Conservation (phyloP, 345 rosid genomes). For the Sisymbrium altissimum region DNA sequence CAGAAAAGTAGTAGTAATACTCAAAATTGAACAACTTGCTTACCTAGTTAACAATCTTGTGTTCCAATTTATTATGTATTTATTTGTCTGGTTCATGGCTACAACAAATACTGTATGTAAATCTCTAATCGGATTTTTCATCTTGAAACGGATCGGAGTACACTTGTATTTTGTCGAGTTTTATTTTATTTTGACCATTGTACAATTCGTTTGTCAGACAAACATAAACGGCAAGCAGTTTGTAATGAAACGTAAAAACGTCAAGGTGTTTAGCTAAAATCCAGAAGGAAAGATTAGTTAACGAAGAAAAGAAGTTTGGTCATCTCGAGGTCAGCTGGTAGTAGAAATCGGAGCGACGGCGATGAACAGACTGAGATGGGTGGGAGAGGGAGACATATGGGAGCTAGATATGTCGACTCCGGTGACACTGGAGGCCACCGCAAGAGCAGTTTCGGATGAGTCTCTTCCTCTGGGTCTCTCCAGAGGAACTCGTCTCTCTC, state of each 20-base stretch:
- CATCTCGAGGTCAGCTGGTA: constrained; percentile 24
- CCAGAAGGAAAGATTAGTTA: neutral
- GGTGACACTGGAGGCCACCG: constrained; percentile 61
- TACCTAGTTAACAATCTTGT: neutral
- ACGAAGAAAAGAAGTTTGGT: constrained; percentile 2
- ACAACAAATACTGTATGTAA: neutral
- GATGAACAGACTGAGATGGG: constrained; percentile 85
- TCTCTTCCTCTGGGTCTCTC: constrained; percentile 66
- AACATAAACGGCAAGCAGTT: neutral
- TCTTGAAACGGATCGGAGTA: neutral
- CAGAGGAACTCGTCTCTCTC: constrained; percentile 64
- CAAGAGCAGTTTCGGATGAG: constrained; percentile 65
- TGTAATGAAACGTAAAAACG: neutral
- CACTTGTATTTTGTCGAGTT: neutral
- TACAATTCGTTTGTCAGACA: neutral
- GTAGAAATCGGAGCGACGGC: constrained; percentile 17
- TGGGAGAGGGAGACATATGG: constrained; percentile 80
- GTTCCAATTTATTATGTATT: neutral
- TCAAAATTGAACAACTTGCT: neutral
- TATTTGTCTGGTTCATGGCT: neutral
- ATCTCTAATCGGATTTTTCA: neutral
- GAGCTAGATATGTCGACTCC: constrained; percentile 83
- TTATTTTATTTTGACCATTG: neutral
- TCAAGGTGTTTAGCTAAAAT: neutral
- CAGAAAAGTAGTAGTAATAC: neutral